A percentile compares a stretch with the other conserved stretches of the same genome.
phyloP scores from a whole-genome alignment of 192 early-diverging fungal genomes.

The Rhizoclosmatium globosum region DNA sequence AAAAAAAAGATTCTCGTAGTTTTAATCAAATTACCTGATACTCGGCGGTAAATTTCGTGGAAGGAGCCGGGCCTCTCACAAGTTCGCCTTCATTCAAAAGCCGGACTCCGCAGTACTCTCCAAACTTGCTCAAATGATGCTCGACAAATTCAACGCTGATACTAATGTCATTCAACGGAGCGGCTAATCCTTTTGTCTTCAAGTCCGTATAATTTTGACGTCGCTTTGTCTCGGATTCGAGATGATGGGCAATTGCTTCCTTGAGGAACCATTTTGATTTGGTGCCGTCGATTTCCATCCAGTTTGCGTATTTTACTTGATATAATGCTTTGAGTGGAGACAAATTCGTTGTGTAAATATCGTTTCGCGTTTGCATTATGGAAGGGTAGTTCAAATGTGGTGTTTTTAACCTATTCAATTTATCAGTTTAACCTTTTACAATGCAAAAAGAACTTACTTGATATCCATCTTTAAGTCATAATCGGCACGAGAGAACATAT shows the following conservation, averaged over 20 bases:
- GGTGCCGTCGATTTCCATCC: conserved; percentile 44
- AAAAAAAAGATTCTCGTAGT: neutral
- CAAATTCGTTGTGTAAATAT: conserved; percentile 31
- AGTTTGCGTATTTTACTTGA: conserved; percentile 47
- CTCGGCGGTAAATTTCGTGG: conserved; percentile 53
- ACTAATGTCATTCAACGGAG: conserved; percentile 53
- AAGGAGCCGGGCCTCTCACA: conserved; percentile 26
- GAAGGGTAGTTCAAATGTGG: conserved; percentile 40
- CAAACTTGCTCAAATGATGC: conserved; percentile 49
- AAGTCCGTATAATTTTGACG: conserved; percentile 54
- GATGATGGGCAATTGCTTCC: neutral
- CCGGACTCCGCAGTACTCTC: conserved; percentile 59
- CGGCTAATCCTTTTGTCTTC: conserved; percentile 49
- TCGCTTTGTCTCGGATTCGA: conserved; percentile 31
- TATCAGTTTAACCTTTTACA: neutral
- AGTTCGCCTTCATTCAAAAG: conserved; percentile 52
- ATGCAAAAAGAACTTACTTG: conserved; percentile 20
- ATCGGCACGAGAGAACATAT: conserved; percentile 28
- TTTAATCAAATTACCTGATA: conserved; percentile 48
- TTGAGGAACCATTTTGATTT: conserved; percentile 55
- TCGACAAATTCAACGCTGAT: conserved; percentile 37
- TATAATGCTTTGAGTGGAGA: conserved; percentile 39
- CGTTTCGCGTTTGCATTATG: conserved; percentile 32
- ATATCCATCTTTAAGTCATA: conserved; percentile 30
- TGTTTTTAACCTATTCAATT: neutral